Evolutionary conservation across 805 yeast species (phyloP), one percentile per base, ranked within the genome.

Genomic region (Candida gorgasii): DNA sequence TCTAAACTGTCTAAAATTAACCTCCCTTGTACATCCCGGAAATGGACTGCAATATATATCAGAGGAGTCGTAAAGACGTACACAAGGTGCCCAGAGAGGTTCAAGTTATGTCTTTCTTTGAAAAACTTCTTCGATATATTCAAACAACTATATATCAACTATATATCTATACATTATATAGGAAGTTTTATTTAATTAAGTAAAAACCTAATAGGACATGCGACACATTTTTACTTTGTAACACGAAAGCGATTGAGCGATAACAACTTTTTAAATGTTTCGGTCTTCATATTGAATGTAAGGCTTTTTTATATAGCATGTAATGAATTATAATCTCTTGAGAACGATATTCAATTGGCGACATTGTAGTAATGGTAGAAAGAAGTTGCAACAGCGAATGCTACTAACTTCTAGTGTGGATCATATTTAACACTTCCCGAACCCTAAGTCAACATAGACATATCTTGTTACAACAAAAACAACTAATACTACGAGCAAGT

Each of bases 301-400:
- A 5, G 37, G 18, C 35, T 20, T 34, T 34, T 34, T 19, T 34
- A 34, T 32, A 32, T 34, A 34, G 37, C 26, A n/a, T n/a, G 27
- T 34, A 34, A n/a, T 13, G 37, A 34, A 34, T 19, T 13, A 13
- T 20, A 5, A 8, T 13, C 37, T 34, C 37, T 34, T 20, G n/a
- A 15, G 22, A 34, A 34, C 37, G 28, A 34, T 20, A 34, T 34
- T 34, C 18, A 34, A 13, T n/a, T 22, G 15, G 24, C 9, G 24
- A 22, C 24, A 22, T 22, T 22, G 24, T 22, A 22, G 24, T 22
- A 7, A 22, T 22, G 24, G 24, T 22, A 22, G 24, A 22, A 22
- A 6, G 24, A 22, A 22, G 9, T 22, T 22, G 24, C 6, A 22
- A 22, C 24, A 22, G 24, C 8, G 24, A 22, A 22, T 22, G 24